phyloP scores from a whole-genome alignment of 2,329 filamentous ascomycete genomes.

The Didymella sp. region DNA sequence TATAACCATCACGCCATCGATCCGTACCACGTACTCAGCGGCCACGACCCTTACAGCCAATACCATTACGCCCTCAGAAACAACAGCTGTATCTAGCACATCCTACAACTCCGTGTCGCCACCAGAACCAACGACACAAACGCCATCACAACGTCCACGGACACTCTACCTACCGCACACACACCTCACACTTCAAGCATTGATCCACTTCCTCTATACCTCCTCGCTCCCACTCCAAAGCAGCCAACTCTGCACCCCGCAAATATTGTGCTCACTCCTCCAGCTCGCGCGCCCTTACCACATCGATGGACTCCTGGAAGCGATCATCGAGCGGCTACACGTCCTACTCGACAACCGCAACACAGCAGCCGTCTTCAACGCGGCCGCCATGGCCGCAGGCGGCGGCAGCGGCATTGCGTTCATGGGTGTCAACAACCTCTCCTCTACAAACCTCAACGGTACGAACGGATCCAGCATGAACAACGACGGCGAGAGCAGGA shows the following conservation, averaged over 20 bases:
- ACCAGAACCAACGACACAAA: conserved; percentile 61
- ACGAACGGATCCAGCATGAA: conserved; percentile 33
- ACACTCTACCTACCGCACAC: conserved; percentile 95
- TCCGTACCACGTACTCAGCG: conserved; percentile 58
- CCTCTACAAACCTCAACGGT: conserved; percentile 32
- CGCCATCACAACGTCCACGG: conserved; percentile 73
- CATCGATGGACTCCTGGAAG: conserved; percentile 89
- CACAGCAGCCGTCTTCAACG: conserved; percentile 96
- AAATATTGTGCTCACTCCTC: conserved; percentile 92
- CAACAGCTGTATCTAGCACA: conserved; percentile 49
- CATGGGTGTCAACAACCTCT: conserved; percentile 41
- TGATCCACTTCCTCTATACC: conserved; percentile 93
- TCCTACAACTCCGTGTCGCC: conserved; percentile 56
- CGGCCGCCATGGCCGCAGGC: conserved; percentile 95
- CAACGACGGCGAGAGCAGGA: conserved; percentile 34
- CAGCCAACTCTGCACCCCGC: conserved; percentile 85
- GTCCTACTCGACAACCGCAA: conserved; percentile 89
- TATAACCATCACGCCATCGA: conserved; percentile 80
- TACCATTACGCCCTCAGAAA: conserved; percentile 47
- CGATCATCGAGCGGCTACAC: conserved; percentile 89
- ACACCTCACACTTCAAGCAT: conserved; percentile 83
- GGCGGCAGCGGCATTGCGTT: conserved; percentile 84
- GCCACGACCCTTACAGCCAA: conserved; percentile 54
- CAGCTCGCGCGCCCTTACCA: conserved; percentile 94
- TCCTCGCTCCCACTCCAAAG: conserved; percentile 80